Percentiles rank a stretch among this genome's conserved stretches.
These are phyloP conservation scores for Myxozyma lipomycoides DNA, from an alignment of 805 yeast genomes.

Conservation along the genomic window DNA sequence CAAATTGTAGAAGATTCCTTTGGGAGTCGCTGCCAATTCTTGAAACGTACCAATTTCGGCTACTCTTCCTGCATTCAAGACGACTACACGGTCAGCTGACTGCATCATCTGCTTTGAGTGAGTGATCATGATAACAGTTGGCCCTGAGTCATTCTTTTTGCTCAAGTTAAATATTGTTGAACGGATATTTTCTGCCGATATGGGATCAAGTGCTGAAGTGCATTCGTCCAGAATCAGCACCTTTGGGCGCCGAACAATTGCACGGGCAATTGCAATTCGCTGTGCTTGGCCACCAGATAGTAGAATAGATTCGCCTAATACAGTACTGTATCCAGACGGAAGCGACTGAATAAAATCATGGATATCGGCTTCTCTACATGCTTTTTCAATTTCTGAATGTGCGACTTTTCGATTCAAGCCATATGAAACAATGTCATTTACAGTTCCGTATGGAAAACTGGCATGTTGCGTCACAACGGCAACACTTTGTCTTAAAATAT, in stretches of 20 bases:
- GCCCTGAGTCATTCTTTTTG: background rate
- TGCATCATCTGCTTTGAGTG: constrained; percentile 68
- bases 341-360: constrained; percentile 52
- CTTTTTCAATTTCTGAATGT: constrained; percentile 36
- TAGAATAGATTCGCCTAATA: constrained; percentile 48
- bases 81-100: constrained; percentile 49
- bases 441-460: constrained; percentile 64
- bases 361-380: constrained; percentile 49
- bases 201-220: constrained; percentile 79
- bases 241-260: constrained; percentile 62
- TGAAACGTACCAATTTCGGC: constrained; percentile 19
- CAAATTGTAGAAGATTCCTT: constrained; percentile 5
- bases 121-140: constrained; percentile 59
- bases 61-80: constrained; percentile 17
- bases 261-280: constrained; percentile 78
- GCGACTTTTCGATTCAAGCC: constrained; percentile 40
- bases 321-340: constrained; percentile 57
- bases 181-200: constrained; percentile 50
- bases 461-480: constrained; percentile 77
- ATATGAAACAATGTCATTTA: constrained; percentile 66
- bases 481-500: constrained; percentile 50
- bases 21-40: constrained; percentile 5
- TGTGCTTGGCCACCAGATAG: constrained; percentile 92
- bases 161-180: constrained; percentile 44
- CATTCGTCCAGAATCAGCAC: constrained; percentile 77